Base-by-base conservation (phyloP, 352 stramenopile genomes). In the Phytophthora idaei region DNA sequence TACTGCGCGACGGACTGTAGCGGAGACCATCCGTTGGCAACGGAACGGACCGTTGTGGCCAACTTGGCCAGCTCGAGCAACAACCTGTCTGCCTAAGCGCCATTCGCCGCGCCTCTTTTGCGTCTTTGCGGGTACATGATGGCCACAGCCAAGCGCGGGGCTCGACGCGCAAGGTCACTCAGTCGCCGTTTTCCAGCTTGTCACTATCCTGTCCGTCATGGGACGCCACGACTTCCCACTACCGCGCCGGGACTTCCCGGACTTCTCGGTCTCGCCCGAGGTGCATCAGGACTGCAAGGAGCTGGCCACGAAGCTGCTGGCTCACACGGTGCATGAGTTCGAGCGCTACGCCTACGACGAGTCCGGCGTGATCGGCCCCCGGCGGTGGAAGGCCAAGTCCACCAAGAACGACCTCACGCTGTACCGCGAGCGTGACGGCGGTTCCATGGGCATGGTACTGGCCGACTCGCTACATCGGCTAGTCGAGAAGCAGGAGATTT, bases 301-400 rank as follows among this genome's bases (percentile, higher is more conserved):
- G 11, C 63, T 85, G 53, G 53, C 77, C 54, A 56, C 76, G 6
- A 76, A 74, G 62, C 72, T 87, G 64, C 67, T 90, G 47, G 60
- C 60, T 17, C 67, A 81, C 27, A 83, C 79, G 1, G 69, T 90
- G 51, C 57, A 75, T 29, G 79, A 88, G 45, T 90, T 85, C 52
- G 77, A 82, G 52, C 67, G 53, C 28, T 83, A 78, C 34, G 48
- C 59, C 0, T 71, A 78, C 15, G 64, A 74, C 3, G 65, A 78
- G 28, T 41, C 61, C 0, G 68, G 75, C 34, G 63, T 68, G 10
- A 67, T 83, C 25, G 64, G 77, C 57, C 51, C 36, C 25, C 53
- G 57, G 0, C 61, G 67, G 7, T 87, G 78, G 78, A 83, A 83
- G 56, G 42, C 62, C 15, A 66, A 75, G 41, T 53, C 71, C 0